These are phyloP conservation scores for Gynandropsis gynandra DNA, from an alignment of 345 rosid species.

Conservation along the genomic window DNA sequence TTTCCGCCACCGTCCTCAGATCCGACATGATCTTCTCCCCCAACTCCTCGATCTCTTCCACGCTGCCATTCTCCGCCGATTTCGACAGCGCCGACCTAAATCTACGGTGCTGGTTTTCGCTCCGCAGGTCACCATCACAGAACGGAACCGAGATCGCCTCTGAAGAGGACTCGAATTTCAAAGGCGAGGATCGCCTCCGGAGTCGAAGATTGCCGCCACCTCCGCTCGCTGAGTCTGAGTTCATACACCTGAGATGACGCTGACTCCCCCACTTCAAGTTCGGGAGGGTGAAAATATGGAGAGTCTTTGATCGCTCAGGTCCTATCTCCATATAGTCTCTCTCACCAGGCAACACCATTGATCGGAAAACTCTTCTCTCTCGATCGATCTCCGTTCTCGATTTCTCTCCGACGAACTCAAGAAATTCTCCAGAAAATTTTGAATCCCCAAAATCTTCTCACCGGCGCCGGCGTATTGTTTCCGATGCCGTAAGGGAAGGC, in stretches of 20 bases:
- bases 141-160: constrained; percentile 8
- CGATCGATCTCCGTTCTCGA: neutral
- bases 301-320: constrained; percentile 42
- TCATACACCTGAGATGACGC: constrained; percentile 39
- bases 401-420: neutral
- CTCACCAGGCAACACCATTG: constrained; percentile 35
- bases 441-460: neutral
- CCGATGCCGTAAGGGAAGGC: constrained; percentile 34
- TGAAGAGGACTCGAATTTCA: constrained; percentile 15
- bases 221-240: constrained; percentile 19
- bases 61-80: constrained; percentile 21
- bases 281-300: constrained; percentile 44
- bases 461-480: neutral
- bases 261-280: constrained; percentile 48
- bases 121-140: constrained; percentile 3
- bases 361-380: constrained; percentile 10
- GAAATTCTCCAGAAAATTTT: neutral
- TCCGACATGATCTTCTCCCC: constrained; percentile 42
- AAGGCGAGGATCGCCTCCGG: constrained; percentile 31
- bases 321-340: constrained; percentile 30
- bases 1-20: constrained; percentile 37
- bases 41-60: constrained; percentile 52
- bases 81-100: constrained; percentile 13
- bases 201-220: neutral
- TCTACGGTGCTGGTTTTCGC: constrained; percentile 14